Base-by-base conservation (phyloP, 164 flowering plant species). In the Warburgia ugandensis region DNA sequence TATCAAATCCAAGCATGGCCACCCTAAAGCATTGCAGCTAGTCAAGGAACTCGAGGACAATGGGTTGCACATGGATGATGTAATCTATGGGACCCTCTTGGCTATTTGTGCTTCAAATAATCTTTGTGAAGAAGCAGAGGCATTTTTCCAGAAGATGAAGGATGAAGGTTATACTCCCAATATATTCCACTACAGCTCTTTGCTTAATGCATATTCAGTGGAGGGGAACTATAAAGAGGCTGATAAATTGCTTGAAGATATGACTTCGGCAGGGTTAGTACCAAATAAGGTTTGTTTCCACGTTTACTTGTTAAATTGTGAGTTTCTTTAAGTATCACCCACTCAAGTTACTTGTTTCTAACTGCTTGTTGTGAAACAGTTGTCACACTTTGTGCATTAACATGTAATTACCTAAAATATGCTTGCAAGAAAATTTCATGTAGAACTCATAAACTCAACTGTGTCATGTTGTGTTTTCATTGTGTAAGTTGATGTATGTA, bases 271-370 rank as follows among this genome's bases (percentile, higher is more conserved):
- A 50, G 95, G 94, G 64, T 63, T 87, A 73, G 80, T 69, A 54
- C 91, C 86, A 48, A 84, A 91, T 71, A 84, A 91, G 97, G 97
- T 91, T 69, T 67, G 84, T 74, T 65, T 63, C 66, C 39, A 45
- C 54, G 58, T 37, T 70, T 28, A 28, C 45, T 36, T 38, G 17
- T 38, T 38, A 38, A n/a, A 6, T n/a, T 38, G 4, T 16, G 3
- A 21, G n/a, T 16, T 21, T 38, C 17, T 14, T 38, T 38, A 3
- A n/a, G 3, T 14, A 4, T 14, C 4, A 14, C 10, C 16, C 19
- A 12, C 19, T 39, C 19, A 19, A 6, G 6, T 2, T 39, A 39
- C 19, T 19, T 16, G 6, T 39, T 8, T 39, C 43, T 39, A 8
- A 14, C 5, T 39, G 8, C 21, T 8, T 11, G 6, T 5, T 39